Percentiles rank a stretch among this genome's conserved stretches.
These are phyloP conservation scores for Colletotrichum musicola DNA, from an alignment of 2,329 filamentous ascomycete species.

Conservation along the genomic window DNA sequence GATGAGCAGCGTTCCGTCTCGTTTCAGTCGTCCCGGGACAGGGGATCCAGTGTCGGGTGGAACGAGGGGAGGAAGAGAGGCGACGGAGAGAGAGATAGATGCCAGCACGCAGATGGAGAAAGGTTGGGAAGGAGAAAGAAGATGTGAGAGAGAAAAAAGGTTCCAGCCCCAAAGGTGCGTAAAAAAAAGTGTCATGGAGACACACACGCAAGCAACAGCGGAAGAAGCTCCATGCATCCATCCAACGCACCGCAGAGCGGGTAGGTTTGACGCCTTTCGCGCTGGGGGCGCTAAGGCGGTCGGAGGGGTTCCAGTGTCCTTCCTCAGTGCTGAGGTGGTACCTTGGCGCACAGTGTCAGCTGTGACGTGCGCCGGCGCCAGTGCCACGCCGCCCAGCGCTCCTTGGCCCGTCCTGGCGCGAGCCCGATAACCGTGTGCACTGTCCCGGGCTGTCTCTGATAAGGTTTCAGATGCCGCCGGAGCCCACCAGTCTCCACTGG, in stretches of 20 bases:
- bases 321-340: not conserved
- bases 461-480: slow-evolving; percentile 29
- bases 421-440: slow-evolving; percentile 5
- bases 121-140: not conserved
- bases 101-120: not conserved
- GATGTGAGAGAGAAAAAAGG: not conserved
- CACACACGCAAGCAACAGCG: slow-evolving; percentile 1
- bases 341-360: slow-evolving; percentile 10
- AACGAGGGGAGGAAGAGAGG: not conserved
- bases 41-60: not conserved
- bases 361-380: slow-evolving; percentile 18
- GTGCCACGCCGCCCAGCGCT: slow-evolving; percentile 3
- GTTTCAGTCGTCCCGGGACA: slow-evolving; percentile 18
- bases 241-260: slow-evolving; percentile 3
- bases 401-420: slow-evolving; percentile 4
- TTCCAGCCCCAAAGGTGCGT: not conserved
- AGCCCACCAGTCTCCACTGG: slow-evolving; percentile 1
- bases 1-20: slow-evolving; percentile 16
- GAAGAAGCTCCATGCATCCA: slow-evolving; percentile 14
- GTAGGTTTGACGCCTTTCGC: slow-evolving; percentile 6
- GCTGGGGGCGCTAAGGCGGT: slow-evolving; percentile 20
- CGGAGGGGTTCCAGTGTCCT: not conserved
- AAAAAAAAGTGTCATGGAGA: not conserved
- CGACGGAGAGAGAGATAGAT: slow-evolving; percentile 2
- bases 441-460: slow-evolving; percentile 1